phyloP scores from a whole-genome alignment of 1,284 basidiomycete species.

The Meripilus lineatus region DNA sequence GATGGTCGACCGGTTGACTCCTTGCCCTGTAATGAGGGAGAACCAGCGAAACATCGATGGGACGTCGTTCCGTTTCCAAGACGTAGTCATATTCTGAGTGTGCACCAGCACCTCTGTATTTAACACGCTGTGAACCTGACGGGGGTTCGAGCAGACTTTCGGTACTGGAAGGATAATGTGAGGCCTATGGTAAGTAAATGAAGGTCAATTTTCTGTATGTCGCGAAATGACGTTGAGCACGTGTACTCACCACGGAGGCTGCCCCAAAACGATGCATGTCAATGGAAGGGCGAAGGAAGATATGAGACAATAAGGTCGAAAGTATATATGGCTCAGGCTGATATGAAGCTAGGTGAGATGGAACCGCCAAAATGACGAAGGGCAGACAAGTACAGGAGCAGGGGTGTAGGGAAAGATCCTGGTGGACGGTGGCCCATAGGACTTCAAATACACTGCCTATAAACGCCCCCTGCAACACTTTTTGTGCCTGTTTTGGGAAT shows the following conservation, averaged over 20 bases:
- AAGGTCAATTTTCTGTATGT: neutral
- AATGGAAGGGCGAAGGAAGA: neutral
- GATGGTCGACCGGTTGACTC: slow-evolving; percentile 62
- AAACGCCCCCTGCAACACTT: too few species aligned
- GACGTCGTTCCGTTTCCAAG: slow-evolving; percentile 42
- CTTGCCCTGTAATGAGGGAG: slow-evolving; percentile 73
- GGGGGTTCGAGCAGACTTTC: slow-evolving; percentile 27
- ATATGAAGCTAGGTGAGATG: too few species aligned
- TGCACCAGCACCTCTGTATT: slow-evolving; percentile 25
- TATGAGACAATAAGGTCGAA: neutral
- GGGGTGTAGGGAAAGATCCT: too few species aligned
- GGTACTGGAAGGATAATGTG: slow-evolving; percentile 21
- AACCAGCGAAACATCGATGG: slow-evolving; percentile 60
- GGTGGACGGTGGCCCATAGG: too few species aligned
- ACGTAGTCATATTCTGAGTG: slow-evolving; percentile 51
- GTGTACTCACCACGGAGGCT: neutral
- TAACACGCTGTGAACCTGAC: slow-evolving; percentile 25
- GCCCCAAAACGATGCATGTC: neutral
- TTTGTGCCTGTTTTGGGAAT: too few species aligned
- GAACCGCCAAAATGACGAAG: too few species aligned
- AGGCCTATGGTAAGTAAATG: slow-evolving; percentile 5
- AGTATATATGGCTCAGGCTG: too few species aligned
- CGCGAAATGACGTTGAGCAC: neutral
- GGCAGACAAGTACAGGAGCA: too few species aligned
- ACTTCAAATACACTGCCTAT: too few species aligned